These are phyloP conservation scores for Solanum chmielewskii DNA, from an alignment of 257 asterid species.

Conservation along the genomic window DNA sequence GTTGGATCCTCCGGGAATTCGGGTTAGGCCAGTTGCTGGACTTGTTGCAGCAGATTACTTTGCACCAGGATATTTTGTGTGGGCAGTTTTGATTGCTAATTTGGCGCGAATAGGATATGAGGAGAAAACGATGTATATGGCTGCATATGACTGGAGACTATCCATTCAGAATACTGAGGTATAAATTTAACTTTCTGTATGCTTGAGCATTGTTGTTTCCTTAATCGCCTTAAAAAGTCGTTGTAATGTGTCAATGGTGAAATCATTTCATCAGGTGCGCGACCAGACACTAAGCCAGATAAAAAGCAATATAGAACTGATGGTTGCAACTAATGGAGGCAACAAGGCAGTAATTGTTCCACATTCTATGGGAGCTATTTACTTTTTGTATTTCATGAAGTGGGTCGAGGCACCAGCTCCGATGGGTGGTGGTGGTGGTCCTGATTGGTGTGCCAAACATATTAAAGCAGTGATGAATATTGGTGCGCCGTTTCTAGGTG, in stretches of 20 bases:
- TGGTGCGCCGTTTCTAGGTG: conserved; percentile 75
- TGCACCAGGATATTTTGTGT: conserved; percentile 90
- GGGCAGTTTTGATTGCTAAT: conserved; percentile 92
- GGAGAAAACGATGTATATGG: conserved; percentile 95
- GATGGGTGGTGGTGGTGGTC: conserved; percentile 92
- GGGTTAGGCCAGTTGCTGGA: conserved; percentile 87
- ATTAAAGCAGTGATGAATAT: conserved; percentile 83
- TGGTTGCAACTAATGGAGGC: conserved; percentile 73
- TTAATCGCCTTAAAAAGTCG: neutral
- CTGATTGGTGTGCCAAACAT: conserved; percentile 86
- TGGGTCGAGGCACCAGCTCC: conserved; percentile 93
- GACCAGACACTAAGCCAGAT: conserved; percentile 65
- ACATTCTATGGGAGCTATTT: conserved; percentile 85
- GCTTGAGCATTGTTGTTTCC: neutral
- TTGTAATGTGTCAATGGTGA: neutral
- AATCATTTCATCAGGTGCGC: conserved; percentile 45
- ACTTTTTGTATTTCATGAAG: conserved; percentile 83
- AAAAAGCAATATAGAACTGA: conserved; percentile 65
- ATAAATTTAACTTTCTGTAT: neutral
- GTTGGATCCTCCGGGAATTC: conserved; percentile 77
- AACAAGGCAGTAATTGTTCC: conserved; percentile 75
- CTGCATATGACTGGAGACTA: conserved; percentile 96
- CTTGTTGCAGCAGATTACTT: conserved; percentile 98
- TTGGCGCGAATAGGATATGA: conserved; percentile 89
- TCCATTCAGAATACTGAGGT: conserved; percentile 97